Evolutionary conservation across 192 early-diverging fungal species (phyloP), one percentile per base, ranked within the genome.

Genomic region (Spizellomyces sp.): DNA sequence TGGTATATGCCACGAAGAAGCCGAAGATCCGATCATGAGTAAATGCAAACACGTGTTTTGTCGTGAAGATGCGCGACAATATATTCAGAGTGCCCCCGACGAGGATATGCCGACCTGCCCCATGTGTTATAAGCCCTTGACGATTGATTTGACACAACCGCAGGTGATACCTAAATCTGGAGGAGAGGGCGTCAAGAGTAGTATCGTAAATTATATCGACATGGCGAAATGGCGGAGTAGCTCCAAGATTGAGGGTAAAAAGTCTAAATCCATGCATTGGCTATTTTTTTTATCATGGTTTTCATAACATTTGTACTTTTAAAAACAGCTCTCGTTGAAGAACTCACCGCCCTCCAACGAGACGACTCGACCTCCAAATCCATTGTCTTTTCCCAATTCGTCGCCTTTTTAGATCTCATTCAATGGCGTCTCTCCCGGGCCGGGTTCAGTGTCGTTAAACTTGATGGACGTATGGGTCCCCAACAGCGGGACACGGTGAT

Each of bases 31-130:
- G 0, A 88, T 98, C 63, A 58, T 90, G 14, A 82, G 88, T 46
- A 86, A 85, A 60, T 98, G 95, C 84, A 90, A 91, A 63, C 95
- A 98, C 62, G 83, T 93, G 21, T 98, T 98, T 75, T 98, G 95
- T 75, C 87, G 95, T 21, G 88, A 90, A 64, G 95, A 94, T 75
- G 88, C 86, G 8, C 77, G 84, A 9, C 80, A 86, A 63, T 81
- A 81, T 45, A 69, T 84, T 15, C 70, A 80, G 36, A 62, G 22
- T 27, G 55, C 45, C 43, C 83, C 83, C 9, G 77, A 75, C 12
- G 71, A 58, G 14, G 73, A 77, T 19, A 52, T 54, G 12, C 70
- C 81, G 61, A 82, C 80, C n/a, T 98, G 95, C 60, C 95, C 95
- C 0, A 77, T 84, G 15, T 98, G 95, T 70, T 95, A 88, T 76